Percentiles rank a stretch among this genome's conserved stretches.
phyloP scores from a whole-genome alignment of 2,329 filamentous ascomycete genomes.

The Byssoonygena ceratinophila region DNA sequence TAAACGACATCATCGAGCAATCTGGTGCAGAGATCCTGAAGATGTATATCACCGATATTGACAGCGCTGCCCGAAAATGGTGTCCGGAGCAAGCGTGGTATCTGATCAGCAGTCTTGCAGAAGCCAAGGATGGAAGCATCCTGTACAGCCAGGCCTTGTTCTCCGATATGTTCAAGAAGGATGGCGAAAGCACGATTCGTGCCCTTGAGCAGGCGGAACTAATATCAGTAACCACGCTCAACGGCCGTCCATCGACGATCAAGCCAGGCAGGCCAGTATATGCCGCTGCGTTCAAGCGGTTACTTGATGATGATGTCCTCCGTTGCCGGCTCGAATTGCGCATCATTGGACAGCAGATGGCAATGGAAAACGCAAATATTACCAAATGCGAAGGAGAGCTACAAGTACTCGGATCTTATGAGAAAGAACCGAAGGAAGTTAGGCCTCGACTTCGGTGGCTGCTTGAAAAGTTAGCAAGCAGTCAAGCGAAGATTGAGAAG shows the following conservation, averaged over 20 bases:
- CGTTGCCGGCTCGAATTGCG: constrained; percentile 62
- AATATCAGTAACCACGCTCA: constrained; percentile 60
- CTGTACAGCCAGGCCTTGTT: constrained; percentile 81
- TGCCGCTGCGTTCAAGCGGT: constrained; percentile 64
- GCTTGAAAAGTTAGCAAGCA: constrained; percentile 58
- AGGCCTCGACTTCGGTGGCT: constrained; percentile 59
- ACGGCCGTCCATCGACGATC: constrained; percentile 68
- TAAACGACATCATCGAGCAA: constrained; percentile 80
- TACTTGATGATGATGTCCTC: constrained; percentile 63
- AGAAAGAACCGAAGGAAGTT: constrained; percentile 59
- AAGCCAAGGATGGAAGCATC: constrained; percentile 47
- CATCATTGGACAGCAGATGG: constrained; percentile 57
- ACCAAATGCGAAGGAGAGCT: constrained; percentile 73
- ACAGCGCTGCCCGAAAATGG: constrained; percentile 56
- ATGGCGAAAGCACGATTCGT: constrained; percentile 65
- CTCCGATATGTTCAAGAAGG: constrained; percentile 60
- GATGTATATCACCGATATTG: constrained; percentile 64
- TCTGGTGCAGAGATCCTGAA: constrained; percentile 84
- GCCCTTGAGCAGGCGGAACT: constrained; percentile 76
- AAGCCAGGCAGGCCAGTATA: constrained; percentile 78
- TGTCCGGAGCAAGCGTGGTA: constrained; percentile 81
- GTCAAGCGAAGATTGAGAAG: constrained; percentile 61
- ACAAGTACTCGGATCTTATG: constrained; percentile 56
- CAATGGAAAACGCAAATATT: constrained; percentile 62
- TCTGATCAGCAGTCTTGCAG: constrained; percentile 66